A percentile compares a stretch with the other conserved stretches of the same genome.
These are phyloP conservation scores for Quercus alba DNA, from an alignment of 306 rosid genomes.

Conservation along the genomic window DNA sequence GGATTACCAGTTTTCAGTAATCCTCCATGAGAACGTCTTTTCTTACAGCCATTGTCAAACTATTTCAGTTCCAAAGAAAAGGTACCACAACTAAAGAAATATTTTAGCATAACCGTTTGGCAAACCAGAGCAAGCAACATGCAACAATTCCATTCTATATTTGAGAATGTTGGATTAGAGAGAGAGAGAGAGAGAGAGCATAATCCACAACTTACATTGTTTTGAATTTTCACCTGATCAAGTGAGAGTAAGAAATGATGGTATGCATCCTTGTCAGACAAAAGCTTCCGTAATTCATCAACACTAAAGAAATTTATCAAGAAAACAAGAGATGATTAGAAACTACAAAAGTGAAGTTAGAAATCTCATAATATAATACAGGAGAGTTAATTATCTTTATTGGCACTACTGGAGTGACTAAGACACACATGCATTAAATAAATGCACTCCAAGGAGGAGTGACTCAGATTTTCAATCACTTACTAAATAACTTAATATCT, in stretches of 20 bases:
- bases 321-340: background rate
- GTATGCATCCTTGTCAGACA: slow-evolving; percentile 71
- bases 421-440: background rate
- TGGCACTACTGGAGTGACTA: background rate
- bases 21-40: background rate
- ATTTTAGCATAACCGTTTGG: fast-evolving
- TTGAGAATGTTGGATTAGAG: background rate
- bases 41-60: background rate
- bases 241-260: slow-evolving; percentile 69
- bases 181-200: background rate
- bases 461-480: background rate
- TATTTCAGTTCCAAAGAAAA: background rate
- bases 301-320: slow-evolving; percentile 38
- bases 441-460: background rate
- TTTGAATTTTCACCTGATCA: slow-evolving; percentile 78
- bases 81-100: background rate
- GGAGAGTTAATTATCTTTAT: background rate
- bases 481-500: background rate
- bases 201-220: slow-evolving; percentile 55
- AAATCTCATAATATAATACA: background rate
- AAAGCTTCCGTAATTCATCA: slow-evolving; percentile 81
- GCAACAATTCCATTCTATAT: background rate
- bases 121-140: background rate
- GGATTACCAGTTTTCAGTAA: background rate
- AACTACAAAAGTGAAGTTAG: background rate